Percentiles rank a stretch among this genome's conserved stretches.
Conservation (phyloP, 2,329 filamentous ascomycete genomes). For the Curvularia sp. region DNA sequence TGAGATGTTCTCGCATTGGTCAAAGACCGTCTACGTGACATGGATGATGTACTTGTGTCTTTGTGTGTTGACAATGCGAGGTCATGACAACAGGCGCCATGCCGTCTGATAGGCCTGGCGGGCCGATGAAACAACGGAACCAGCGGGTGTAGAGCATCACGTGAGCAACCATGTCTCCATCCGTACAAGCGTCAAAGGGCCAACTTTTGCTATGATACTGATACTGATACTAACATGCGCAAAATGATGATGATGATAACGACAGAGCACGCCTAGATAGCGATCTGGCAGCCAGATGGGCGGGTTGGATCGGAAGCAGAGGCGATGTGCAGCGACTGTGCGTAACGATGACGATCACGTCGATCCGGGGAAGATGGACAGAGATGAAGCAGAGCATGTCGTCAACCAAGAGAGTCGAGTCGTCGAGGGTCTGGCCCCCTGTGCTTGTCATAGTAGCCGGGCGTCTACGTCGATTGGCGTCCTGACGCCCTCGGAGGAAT, state of each 20-base stretch:
- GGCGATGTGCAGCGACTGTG: slow-evolving; percentile 3
- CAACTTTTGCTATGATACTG: background rate
- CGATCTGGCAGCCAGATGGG: background rate
- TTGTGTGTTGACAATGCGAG: background rate
- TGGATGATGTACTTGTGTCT: background rate
- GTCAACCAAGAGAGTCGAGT: slow-evolving; percentile 1
- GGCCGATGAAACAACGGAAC: background rate
- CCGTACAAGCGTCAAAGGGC: background rate
- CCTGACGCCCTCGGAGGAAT: slow-evolving; percentile 14
- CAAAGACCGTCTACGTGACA: background rate
- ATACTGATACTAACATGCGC: background rate
- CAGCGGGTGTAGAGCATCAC: background rate
- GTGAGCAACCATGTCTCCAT: background rate
- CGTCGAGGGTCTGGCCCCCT: slow-evolving; percentile 8
- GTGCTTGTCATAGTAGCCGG: slow-evolving; percentile 16
- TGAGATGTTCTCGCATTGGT: background rate
- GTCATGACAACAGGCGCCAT: background rate
- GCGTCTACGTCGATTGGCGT: slow-evolving; percentile 14
- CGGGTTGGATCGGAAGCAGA: background rate
- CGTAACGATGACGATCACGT: slow-evolving; percentile 26
- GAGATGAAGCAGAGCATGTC: slow-evolving; percentile 7
- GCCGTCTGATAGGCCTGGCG: background rate
- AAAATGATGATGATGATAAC: too few species aligned
- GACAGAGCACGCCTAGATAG: too few species aligned
- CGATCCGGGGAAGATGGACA: slow-evolving; percentile 16